Conservation (phyloP, 1,139 yeast genomes). For the Geotrichum carabidarum region DNA sequence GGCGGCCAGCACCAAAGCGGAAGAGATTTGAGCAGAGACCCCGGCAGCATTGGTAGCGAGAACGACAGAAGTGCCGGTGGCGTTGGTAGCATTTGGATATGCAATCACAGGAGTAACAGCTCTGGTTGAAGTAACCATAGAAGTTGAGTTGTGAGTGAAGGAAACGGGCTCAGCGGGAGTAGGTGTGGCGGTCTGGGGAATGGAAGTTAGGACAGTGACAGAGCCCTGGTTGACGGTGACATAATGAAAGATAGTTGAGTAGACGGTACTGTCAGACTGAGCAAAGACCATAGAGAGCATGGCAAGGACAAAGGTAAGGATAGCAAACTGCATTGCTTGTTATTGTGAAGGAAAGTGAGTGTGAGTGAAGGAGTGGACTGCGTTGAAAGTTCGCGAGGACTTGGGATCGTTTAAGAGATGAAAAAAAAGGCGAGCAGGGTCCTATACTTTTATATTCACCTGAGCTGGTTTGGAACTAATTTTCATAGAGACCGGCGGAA, state of each 20-base stretch:
- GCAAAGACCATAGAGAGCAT: background rate
- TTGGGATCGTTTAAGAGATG: background rate
- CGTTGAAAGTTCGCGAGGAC: background rate
- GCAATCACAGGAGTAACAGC: background rate
- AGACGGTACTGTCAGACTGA: constrained; percentile 3
- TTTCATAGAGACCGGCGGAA: no score
- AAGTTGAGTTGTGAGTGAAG: background rate
- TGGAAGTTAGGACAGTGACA: background rate
- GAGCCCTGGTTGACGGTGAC: constrained; percentile 4
- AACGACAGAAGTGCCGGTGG: background rate
- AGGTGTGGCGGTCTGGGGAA: background rate
- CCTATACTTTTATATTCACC: no score
- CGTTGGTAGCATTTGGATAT: background rate
- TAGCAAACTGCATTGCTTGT: background rate
- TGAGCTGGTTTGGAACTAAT: no score
- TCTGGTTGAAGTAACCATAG: background rate
- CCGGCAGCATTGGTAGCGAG: background rate
- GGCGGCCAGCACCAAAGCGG: background rate
- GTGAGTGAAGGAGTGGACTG: background rate
- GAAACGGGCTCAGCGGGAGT: background rate
- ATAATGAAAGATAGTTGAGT: constrained; percentile 8
- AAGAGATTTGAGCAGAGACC: background rate
- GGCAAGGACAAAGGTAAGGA: background rate
- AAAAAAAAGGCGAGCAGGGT: no score
- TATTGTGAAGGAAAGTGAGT: background rate